phyloP scores from a whole-genome alignment of 164 flowering plant genomes.

The Kalanchoe fedtschenkoi region DNA sequence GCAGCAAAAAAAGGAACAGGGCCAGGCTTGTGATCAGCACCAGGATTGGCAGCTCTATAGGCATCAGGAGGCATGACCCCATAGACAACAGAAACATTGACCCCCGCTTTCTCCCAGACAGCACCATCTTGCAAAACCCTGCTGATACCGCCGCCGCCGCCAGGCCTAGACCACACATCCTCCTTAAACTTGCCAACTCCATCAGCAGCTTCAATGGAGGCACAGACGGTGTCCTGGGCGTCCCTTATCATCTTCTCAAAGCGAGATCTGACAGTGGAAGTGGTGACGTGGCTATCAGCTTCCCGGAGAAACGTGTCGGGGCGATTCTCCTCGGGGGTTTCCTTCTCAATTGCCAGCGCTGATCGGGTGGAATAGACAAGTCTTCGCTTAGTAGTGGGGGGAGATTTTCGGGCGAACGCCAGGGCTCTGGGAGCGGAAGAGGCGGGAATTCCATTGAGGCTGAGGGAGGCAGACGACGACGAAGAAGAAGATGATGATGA shows the following conservation, averaged over 20 bases:
- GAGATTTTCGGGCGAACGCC: neutral
- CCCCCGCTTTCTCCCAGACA: slow-evolving; percentile 96
- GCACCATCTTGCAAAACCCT: slow-evolving; percentile 82
- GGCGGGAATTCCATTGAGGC: neutral
- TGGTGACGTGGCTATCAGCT: slow-evolving; percentile 20
- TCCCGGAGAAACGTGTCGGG: slow-evolving; percentile 73
- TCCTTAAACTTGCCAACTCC: slow-evolving; percentile 70
- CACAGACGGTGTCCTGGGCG: slow-evolving; percentile 70
- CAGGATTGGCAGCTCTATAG: slow-evolving; percentile 77
- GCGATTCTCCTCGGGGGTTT: slow-evolving; percentile 47
- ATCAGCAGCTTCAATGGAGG: slow-evolving; percentile 62
- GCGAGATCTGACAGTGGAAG: slow-evolving; percentile 36
- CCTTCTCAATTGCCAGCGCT: slow-evolving; percentile 70
- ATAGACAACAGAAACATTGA: slow-evolving; percentile 90
- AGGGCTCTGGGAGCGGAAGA: neutral
- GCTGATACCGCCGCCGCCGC: slow-evolving; percentile 95
- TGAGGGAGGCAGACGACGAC: too few species aligned
- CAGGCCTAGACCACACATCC: slow-evolving; percentile 94
- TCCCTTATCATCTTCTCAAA: slow-evolving; percentile 94
- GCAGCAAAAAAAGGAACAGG: slow-evolving; percentile 92
- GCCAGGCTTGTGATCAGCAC: slow-evolving; percentile 45
- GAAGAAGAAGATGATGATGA: neutral
- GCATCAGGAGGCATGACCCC: slow-evolving; percentile 99
- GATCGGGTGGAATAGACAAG: slow-evolving; percentile 1
- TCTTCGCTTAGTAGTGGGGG: neutral